Base-by-base conservation (phyloP, 192 early-diverging fungal species). In the Phlyctochytrium bullatum region DNA sequence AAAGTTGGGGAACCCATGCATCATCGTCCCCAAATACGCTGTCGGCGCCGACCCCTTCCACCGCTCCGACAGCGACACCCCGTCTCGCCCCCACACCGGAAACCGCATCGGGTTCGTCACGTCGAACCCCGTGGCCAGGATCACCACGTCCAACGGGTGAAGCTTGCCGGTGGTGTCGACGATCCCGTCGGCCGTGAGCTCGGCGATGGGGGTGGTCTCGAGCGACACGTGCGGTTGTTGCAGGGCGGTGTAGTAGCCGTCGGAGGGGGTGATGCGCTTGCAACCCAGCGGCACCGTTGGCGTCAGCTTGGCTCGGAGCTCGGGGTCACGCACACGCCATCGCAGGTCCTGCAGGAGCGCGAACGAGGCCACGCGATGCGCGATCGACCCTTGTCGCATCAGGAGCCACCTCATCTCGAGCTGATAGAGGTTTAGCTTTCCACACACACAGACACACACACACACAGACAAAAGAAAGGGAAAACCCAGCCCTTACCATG, bases 111-210 rank as follows among this genome's bases (percentile, higher is more conserved):
- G 54, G 54, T 57, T 57, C 14, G 54, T 27, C 4, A 57, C 54
- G 54, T 65, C 63, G 47, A 71, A 71, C 23, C 69, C 69, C 0
- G 69, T 71, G 10, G 62, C 69, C 0, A 56, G 30, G 35, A 71
- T 36, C 30, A 71, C 59, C 3, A 59, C 69, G 34, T 71, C 69
- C 16, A 68, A 54, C 24, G 56, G 30, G 10, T 30, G 28, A 17
- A 17, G 34, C 16, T 28, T 23, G 30, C 54, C 54, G 20, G 14
- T 57, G 27, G 54, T 25, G 27, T 57, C 54, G 28, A 61, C 25
- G 25, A 61, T 25, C 40, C 40, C 20, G 6, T 47, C 40, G 29
- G 25, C 16, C 3, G 25, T 40, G 12, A 64, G 53, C 63, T 64
- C 52, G 16, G 23, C 63, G 63, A 47, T 40, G 16, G 2, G 12